These are phyloP conservation scores for Gossypium longicalyx DNA, from an alignment of 345 rosid genomes.

Conservation along the genomic window DNA sequence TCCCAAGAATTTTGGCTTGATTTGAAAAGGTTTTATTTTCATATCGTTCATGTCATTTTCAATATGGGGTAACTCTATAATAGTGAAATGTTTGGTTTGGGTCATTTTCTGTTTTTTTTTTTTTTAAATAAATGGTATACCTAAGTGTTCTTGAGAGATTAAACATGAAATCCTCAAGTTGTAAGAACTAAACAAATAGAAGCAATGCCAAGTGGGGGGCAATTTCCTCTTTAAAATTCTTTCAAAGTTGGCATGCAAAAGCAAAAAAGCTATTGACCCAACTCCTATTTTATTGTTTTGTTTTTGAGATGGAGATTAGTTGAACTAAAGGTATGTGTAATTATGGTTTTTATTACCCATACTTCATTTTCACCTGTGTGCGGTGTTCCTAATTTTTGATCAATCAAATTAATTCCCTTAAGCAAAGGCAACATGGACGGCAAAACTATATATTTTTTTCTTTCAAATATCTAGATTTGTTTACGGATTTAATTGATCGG, in stretches of 20 bases:
- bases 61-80: not conserved
- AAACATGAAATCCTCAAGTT: not conserved
- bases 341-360: not conserved
- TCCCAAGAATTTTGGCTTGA: slow-evolving; percentile 25
- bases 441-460: not conserved
- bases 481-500: no score
- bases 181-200: slow-evolving; percentile 8
- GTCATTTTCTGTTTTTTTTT: slow-evolving; percentile 28
- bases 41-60: slow-evolving; percentile 16
- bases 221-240: slow-evolving; percentile 13
- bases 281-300: not conserved
- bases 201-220: slow-evolving; percentile 23
- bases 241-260: slow-evolving; percentile 23
- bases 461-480: no score
- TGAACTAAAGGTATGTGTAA: no score
- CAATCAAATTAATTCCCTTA: slow-evolving; percentile 8
- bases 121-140: not conserved
- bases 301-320: no score
- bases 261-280: slow-evolving; percentile 15
- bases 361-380: slow-evolving; percentile 23
- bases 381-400: slow-evolving; percentile 22
- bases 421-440: not conserved
- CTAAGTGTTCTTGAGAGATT: not conserved
- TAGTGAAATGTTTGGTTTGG: slow-evolving; percentile 30
- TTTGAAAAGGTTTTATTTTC: slow-evolving; percentile 13